These are phyloP conservation scores for Phialemonium atrogriseum DNA, from an alignment of 2,329 filamentous ascomycete genomes.

Conservation along the genomic window DNA sequence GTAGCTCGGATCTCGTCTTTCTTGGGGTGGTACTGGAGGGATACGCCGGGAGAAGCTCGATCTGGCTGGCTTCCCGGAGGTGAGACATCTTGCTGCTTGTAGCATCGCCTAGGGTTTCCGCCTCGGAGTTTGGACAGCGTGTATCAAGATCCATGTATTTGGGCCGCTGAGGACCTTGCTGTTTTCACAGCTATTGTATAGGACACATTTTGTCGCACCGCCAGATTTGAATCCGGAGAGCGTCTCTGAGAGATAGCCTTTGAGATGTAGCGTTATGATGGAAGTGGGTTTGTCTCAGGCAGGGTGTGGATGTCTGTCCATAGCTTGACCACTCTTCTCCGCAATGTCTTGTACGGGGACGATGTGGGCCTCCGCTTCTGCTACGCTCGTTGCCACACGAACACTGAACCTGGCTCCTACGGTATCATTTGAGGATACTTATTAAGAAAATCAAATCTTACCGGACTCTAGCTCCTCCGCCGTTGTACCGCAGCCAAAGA, in stretches of 20 bases:
- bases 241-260: too few relatives aligned
- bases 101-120: neutral
- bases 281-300: neutral
- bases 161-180: neutral
- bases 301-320: conserved; percentile 2
- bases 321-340: conserved; percentile 1
- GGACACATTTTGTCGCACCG: neutral
- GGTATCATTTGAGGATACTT: too few relatives aligned
- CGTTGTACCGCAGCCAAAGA: too few relatives aligned
- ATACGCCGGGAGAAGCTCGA: neutral
- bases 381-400: too few relatives aligned
- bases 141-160: neutral
- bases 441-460: too few relatives aligned
- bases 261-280: too few relatives aligned
- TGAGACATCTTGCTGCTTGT: neutral
- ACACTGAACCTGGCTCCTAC: too few relatives aligned
- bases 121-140: neutral
- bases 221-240: too few relatives aligned
- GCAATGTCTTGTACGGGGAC: neutral
- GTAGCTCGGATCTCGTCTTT: neutral
- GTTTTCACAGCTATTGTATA: neutral
- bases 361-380: conserved; percentile 3
- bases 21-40: conserved; percentile 1
- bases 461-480: too few relatives aligned
- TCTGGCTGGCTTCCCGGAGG: neutral